Evolutionary conservation across 495 filamentous ascomycete genomes (phyloP).

Genomic region (Cairneyella variabilis): DNA sequence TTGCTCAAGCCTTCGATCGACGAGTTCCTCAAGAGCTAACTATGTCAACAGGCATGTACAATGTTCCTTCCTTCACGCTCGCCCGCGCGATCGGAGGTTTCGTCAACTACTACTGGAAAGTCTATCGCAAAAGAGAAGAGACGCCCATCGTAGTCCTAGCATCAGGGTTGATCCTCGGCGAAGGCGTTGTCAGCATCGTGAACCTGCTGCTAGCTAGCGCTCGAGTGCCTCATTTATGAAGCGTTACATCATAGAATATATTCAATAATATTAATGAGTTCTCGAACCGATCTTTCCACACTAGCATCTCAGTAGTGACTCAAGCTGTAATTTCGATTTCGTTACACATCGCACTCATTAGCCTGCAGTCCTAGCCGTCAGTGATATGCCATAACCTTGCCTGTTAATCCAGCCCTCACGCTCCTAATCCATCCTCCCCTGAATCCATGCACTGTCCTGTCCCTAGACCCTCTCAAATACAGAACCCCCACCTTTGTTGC

Average conservation of each 20-base stretch:
- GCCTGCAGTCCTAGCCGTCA: background rate
- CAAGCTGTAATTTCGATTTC: background rate
- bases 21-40: too few relatives aligned
- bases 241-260: background rate
- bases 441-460: too few relatives aligned
- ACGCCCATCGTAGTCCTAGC: constrained; percentile 55
- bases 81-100: constrained; percentile 83
- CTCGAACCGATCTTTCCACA: too few relatives aligned
- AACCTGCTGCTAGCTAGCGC: constrained; percentile 82
- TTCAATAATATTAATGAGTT: background rate
- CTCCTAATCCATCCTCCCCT: too few relatives aligned
- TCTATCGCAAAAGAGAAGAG: constrained; percentile 45
- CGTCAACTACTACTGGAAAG: constrained; percentile 77
- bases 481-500: too few relatives aligned
- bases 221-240: constrained; percentile 68
- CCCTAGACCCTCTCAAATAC: too few relatives aligned
- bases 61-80: constrained; percentile 91
- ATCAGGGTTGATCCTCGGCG: constrained; percentile 82
- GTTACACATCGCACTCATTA: constrained; percentile 5
- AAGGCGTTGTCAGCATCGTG: constrained; percentile 89
- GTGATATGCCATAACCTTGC: too few relatives aligned
- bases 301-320: too few relatives aligned
- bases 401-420: too few relatives aligned
- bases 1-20: too few relatives aligned
- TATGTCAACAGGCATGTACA: constrained; percentile 75